Conservation (phyloP, 257 asterid genomes). For the Knoxia roxburghii region DNA sequence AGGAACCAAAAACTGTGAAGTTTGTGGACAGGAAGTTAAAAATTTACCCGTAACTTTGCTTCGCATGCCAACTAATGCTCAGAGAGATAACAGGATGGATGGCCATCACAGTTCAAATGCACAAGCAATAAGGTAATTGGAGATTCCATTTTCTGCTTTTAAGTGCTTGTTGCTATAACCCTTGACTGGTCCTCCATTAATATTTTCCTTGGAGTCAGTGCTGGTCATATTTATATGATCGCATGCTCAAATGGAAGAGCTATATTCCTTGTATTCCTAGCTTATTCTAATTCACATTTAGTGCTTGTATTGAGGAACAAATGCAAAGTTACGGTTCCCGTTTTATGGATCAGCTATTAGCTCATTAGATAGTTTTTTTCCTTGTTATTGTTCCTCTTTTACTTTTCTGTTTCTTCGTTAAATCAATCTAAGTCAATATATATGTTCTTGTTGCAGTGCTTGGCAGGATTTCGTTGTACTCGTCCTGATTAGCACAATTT, state of each 20-base stretch:
- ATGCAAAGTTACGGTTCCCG: no score
- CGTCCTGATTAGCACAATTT: conserved; percentile 79
- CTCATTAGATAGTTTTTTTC: not conserved
- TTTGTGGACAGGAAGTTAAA: conserved; percentile 71
- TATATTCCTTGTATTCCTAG: no score
- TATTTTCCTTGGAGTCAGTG: not conserved
- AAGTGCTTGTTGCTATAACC: not conserved
- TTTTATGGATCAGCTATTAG: no score
- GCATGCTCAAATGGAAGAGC: not conserved
- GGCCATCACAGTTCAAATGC: conserved; percentile 29
- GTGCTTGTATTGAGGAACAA: not conserved
- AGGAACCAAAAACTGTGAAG: conserved; percentile 68
- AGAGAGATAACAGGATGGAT: conserved; percentile 31
- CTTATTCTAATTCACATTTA: no score
- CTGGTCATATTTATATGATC: not conserved
- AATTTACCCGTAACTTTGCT: conserved; percentile 86
- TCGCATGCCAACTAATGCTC: conserved; percentile 42
- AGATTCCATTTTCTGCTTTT: not conserved
- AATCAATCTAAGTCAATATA: conserved; percentile 15
- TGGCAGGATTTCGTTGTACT: conserved; percentile 99
- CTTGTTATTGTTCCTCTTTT: not conserved
- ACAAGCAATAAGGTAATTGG: conserved; percentile 31
- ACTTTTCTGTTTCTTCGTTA: not conserved
- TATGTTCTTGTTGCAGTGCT: conserved; percentile 40
- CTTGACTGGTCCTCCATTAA: not conserved